phyloP scores from a whole-genome alignment of 1,284 basidiomycete species.

The Cryptococcus sp. region DNA sequence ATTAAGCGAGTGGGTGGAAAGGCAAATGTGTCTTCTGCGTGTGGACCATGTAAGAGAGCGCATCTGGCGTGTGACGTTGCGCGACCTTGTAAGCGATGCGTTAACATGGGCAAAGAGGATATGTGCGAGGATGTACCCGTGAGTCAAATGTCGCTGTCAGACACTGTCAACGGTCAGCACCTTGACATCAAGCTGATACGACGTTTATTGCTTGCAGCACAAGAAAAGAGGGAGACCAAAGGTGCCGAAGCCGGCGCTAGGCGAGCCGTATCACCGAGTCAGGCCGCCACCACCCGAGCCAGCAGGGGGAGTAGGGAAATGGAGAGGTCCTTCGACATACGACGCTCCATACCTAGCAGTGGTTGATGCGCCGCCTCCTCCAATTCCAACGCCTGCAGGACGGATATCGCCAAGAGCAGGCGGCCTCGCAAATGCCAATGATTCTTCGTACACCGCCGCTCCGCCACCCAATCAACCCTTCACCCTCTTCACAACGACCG shows the following conservation, averaged over 20 bases:
- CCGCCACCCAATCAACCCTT: conserved; percentile 21
- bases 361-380: conserved; percentile 9
- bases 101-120: conserved; percentile 46
- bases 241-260: conserved; percentile 33
- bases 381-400: background rate
- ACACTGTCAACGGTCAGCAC: background rate
- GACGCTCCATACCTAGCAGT: conserved; percentile 22
- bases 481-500: conserved; percentile 44
- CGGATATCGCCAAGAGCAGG: conserved; percentile 5
- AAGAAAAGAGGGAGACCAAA: conserved; percentile 51
- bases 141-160: conserved; percentile 16
- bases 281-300: conserved; percentile 10
- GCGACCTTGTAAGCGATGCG: conserved; percentile 50
- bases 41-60: conserved; percentile 48
- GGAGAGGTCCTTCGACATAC: conserved; percentile 28
- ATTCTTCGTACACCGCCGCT: conserved; percentile 5
- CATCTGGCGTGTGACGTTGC: conserved; percentile 49
- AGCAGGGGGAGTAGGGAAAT: conserved; percentile 20
- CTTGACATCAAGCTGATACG: no score
- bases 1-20: conserved; percentile 23
- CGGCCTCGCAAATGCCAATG: conserved; percentile 8
- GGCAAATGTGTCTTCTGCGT: conserved; percentile 37
- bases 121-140: conserved; percentile 51
- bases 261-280: conserved; percentile 34
- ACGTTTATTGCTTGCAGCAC: conserved; percentile 26